Evolutionary conservation across 1,284 basidiomycete genomes (phyloP).

Genomic region (Ceraceosorus guamensis): DNA sequence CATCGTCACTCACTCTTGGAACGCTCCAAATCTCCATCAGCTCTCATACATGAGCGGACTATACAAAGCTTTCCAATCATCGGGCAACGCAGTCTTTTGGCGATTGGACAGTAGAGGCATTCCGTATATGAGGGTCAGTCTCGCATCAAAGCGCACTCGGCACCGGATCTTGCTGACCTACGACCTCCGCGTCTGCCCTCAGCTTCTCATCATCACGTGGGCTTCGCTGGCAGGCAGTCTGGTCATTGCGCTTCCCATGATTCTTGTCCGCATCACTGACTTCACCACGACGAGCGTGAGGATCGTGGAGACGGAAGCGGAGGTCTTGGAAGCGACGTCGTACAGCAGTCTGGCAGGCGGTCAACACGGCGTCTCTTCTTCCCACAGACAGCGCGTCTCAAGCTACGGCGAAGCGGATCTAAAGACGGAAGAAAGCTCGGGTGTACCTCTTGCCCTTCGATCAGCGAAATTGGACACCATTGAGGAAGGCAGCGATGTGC

Average conservation of each 20-base stretch:
- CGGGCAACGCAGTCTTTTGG: constrained; percentile 25
- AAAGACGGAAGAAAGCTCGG: too few relatives aligned
- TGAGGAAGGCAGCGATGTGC: too few relatives aligned
- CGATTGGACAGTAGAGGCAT: constrained; percentile 22
- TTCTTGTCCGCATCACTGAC: constrained; percentile 26
- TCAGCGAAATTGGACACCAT: too few relatives aligned
- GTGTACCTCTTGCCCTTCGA: too few relatives aligned
- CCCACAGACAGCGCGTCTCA: too few relatives aligned
- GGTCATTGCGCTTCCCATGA: constrained; percentile 25
- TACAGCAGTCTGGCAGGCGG: too few relatives aligned
- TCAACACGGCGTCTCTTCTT: too few relatives aligned
- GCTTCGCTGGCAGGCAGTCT: constrained; percentile 24
- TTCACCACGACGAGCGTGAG: constrained; percentile 11
- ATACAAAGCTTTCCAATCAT: constrained; percentile 32
- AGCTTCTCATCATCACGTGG: constrained; percentile 34
- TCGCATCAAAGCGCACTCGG: too few relatives aligned
- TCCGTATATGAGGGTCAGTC: constrained; percentile 32
- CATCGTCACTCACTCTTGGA: too few relatives aligned
- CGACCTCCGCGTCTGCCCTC: too few relatives aligned
- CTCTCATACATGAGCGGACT: constrained; percentile 28
- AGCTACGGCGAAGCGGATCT: too few relatives aligned
- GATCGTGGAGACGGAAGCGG: background rate
- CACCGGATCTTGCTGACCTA: too few relatives aligned
- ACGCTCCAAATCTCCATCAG: constrained; percentile 24
- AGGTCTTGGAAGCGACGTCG: background rate